Base-by-base conservation (phyloP, 177 flowering plant species). In the Vitis hybrid region DNA sequence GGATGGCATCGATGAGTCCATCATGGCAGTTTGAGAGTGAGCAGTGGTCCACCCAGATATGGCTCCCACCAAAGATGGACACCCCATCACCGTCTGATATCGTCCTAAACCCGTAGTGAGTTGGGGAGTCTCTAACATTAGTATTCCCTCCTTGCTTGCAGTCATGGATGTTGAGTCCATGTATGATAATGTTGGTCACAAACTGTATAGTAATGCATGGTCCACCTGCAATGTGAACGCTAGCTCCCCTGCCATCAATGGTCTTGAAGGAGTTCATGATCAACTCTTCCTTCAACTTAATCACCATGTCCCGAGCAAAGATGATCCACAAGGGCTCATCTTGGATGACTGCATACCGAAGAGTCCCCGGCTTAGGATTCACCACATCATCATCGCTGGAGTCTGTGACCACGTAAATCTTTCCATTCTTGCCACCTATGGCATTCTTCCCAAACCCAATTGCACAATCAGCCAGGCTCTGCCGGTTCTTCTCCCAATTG, bases 231-330 rank as follows among this genome's bases (percentile, higher is more conserved):
- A 92, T 90, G 81, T 90, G 95, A 1, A 92, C 97, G 30, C 89
- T 87, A 0, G 91, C 92, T 1, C 97, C 97, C 0, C 97, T 60
- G 2, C 97, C 97, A 56, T 92, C 97, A 8, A 92, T 75, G 49
- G 97, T 92, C 79, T 92, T 92, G 77, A 88, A 92, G 1, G 93
- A 89, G 77, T 90, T 92, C 95, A 92, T 90, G 64, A 92, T 86
- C 60, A 92, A 70, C 72, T 92, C 97, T 52, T 89, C 94, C 69
- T 90, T 92, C 68, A 92, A 67, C 55, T 76, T 55, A 32, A 92
- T 92, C 58, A 84, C 88, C 97, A 92, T 92, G 79, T 90, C 95
- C 0, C 91, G 75, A 0, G 81, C 82, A 48, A 92, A 92, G 19
- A 89, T 88, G 81, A 92, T 92, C 97, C 97, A 92, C 51, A 92